Base-by-base conservation (phyloP, 169 alveolate genomes). In the Plasmodium vinckei region DNA sequence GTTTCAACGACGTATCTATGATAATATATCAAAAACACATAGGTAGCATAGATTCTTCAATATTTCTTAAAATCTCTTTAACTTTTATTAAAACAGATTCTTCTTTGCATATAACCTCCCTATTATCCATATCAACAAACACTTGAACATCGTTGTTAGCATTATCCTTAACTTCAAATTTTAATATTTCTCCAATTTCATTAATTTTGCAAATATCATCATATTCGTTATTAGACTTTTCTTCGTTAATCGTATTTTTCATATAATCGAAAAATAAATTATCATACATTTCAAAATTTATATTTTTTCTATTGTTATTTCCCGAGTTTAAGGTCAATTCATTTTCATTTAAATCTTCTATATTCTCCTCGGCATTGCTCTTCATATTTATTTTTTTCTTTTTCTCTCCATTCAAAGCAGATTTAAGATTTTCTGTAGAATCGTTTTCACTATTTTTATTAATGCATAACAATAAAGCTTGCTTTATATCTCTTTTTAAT, bases 91-190 rank as follows among this genome's bases (percentile, higher is more conserved):
- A 79, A 51, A 79, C 68, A 10, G n/a, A 42, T 53, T 65, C 53
- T 21, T 64, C 77, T 42, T 79, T 60, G 60, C 89, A 67, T 19
- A 79, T 79, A n/a, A 79, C 61, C 25, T 79, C 89, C 42, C 89
- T 51, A 15, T 79, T 79, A 46, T 68, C 89, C 21, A 79, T 79
- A 56, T 79, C 89, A 59, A 79, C 89, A 69, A 65, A 79, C 39
- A 79, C 89, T 10, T 64, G 46, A 13, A 79, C 84, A 25, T 42
- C 54, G 17, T 79, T 64, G 64, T 79, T 79, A 47, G 12, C 17
- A 42, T 79, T 79, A 67, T 79, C 82, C 49, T 56, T 64, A 4
- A 56, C 82, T 42, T 79, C 72, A 27, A 79, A 79, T 59, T 79
- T 79, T 4, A 79, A 60, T 51, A 79, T 79, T 79, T 79, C 89